phyloP scores from a whole-genome alignment of 2,329 filamentous ascomycete genomes.

The Fusarium sublunatum region DNA sequence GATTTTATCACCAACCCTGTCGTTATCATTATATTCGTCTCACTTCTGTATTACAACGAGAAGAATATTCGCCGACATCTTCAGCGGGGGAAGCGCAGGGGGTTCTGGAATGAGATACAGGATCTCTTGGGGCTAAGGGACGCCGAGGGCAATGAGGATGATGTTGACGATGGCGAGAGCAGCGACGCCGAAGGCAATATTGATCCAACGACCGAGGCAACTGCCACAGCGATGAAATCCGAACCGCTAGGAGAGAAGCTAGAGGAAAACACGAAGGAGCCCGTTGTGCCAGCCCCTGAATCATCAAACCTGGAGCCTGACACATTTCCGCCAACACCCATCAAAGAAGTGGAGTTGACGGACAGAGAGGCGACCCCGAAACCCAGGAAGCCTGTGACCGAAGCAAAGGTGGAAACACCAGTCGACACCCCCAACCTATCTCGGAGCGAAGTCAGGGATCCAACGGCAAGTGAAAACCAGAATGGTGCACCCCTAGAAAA shows the following conservation, averaged over 20 bases:
- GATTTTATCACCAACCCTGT: conserved; percentile 69
- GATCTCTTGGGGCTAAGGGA: conserved; percentile 18
- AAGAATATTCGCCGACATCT: conserved; percentile 59
- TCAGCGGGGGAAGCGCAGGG: conserved; percentile 48
- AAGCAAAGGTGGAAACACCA: conserved; percentile 6
- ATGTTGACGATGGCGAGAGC: conserved; percentile 28
- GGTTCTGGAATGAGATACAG: conserved; percentile 46
- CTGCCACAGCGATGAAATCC: not conserved
- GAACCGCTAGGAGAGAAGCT: conserved; percentile 6
- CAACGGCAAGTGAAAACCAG: conserved; percentile 13
- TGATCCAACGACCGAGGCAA: not conserved
- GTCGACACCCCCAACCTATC: conserved; percentile 3
- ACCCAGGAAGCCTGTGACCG: conserved; percentile 10
- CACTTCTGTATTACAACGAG: conserved; percentile 57
- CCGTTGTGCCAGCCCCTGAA: conserved; percentile 13
- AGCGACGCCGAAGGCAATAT: conserved; percentile 35
- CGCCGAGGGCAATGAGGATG: not conserved
- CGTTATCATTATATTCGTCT: conserved; percentile 59
- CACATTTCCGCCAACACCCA: conserved; percentile 6
- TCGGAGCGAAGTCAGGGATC: conserved; percentile 1
- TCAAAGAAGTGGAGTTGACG: conserved; percentile 20
- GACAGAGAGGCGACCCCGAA: conserved; percentile 31
- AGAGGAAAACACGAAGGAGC: conserved; percentile 15
- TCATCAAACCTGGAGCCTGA: conserved; percentile 13
- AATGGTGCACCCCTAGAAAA: conserved; percentile 55